These are phyloP conservation scores for Peronospora tabacina DNA, from an alignment of 352 stramenopile genomes.

Conservation along the genomic window DNA sequence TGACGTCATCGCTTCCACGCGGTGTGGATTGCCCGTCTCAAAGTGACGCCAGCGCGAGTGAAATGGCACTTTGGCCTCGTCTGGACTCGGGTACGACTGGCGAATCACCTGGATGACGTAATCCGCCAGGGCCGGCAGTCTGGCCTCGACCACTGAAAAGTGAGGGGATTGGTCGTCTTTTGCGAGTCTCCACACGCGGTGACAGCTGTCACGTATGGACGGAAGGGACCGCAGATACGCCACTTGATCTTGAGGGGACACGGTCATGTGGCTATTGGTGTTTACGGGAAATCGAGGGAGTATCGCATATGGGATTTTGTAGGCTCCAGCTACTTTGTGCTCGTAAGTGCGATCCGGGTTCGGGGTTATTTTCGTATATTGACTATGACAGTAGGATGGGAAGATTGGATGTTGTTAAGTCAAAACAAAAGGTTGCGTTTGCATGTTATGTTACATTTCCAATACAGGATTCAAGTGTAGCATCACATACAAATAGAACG, in stretches of 20 bases:
- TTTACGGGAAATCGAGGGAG: no score
- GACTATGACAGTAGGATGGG: no score
- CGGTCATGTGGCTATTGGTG: constrained; percentile 8
- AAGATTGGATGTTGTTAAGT: no score
- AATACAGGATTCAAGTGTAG: no score
- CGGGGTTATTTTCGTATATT: no score
- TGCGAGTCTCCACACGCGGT: constrained; percentile 51
- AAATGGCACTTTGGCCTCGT: constrained; percentile 55
- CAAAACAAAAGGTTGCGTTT: no score
- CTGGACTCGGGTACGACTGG: constrained; percentile 41
- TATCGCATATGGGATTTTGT: no score
- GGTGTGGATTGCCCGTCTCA: constrained; percentile 62
- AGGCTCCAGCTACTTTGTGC: no score
- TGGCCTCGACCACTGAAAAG: constrained; percentile 52
- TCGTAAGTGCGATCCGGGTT: no score
- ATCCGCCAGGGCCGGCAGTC: constrained; percentile 50
- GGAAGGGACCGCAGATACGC: constrained; percentile 60
- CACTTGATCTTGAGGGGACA: constrained; percentile 30
- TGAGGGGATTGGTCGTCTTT: constrained; percentile 43
- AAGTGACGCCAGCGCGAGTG: constrained; percentile 80
- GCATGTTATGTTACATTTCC: no score
- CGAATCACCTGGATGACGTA: constrained; percentile 66
- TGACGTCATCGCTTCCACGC: constrained; percentile 42
- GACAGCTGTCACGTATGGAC: constrained; percentile 62
- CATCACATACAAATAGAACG: neutral